These are phyloP conservation scores for Metroxylon sagu DNA, from an alignment of 176 grass and related monocot genomes.

Conservation along the genomic window DNA sequence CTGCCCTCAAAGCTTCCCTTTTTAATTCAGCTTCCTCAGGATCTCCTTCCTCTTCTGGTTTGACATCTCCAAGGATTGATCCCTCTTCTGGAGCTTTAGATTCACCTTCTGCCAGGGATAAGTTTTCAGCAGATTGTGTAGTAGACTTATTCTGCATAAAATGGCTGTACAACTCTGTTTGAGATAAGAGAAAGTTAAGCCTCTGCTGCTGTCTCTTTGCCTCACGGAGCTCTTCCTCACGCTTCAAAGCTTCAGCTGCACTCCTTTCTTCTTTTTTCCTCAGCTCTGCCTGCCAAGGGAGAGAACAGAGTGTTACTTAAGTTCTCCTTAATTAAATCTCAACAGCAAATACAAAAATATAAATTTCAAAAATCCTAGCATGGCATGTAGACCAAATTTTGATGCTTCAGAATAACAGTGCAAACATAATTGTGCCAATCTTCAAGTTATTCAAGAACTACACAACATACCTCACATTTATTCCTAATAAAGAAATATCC, in stretches of 20 bases:
- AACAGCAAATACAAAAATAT: not conserved
- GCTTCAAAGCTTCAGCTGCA: constrained; percentile 94
- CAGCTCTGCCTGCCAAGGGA: constrained; percentile 50
- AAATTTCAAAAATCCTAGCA: no score
- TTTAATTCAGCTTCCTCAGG: constrained; percentile 84
- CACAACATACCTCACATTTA: no score
- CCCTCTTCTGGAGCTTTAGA: constrained; percentile 39
- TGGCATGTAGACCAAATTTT: no score
- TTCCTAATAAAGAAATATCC: no score
- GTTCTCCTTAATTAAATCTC: not conserved
- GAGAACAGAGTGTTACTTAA: not conserved
- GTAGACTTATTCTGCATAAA: constrained; percentile 94
- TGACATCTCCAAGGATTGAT: constrained; percentile 21
- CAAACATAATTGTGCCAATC: no score
- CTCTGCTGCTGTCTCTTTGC: constrained; percentile 98
- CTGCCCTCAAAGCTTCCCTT: constrained; percentile 79
- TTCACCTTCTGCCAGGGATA: constrained; percentile 20
- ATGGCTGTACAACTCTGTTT: constrained; percentile 98
- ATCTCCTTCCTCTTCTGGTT: constrained; percentile 66
- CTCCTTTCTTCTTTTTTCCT: constrained; percentile 96
- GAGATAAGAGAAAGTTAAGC: constrained; percentile 90
- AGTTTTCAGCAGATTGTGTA: constrained; percentile 16
- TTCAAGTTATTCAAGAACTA: no score
- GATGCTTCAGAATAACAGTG: no score
- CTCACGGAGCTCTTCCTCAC: constrained; percentile 88